Percentiles rank a stretch among this genome's conserved stretches.
These are phyloP conservation scores for Delphinella strobiligena DNA, from an alignment of 2,329 filamentous ascomycete genomes.

Conservation along the genomic window DNA sequence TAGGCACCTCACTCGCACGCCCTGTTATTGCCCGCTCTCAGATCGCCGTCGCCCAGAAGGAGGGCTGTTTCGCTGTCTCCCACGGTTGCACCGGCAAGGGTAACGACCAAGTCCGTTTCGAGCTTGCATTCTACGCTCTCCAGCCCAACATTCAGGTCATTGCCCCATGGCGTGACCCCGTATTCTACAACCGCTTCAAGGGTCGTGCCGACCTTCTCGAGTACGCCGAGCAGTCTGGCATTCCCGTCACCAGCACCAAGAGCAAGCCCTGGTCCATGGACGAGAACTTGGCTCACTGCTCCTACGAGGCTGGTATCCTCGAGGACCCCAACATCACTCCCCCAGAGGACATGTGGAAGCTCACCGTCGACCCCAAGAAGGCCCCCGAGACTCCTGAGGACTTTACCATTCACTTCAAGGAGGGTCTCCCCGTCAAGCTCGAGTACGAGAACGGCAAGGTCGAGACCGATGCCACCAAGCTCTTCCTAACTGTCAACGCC, in stretches of 20 bases:
- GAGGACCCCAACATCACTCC: constrained; percentile 54
- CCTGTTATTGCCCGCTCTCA: constrained; percentile 59
- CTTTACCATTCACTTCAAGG: constrained; percentile 59
- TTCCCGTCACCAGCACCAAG: constrained; percentile 63
- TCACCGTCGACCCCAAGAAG: constrained; percentile 51
- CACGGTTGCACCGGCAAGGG: constrained; percentile 52
- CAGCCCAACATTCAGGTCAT: constrained; percentile 59
- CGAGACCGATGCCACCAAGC: constrained; percentile 55
- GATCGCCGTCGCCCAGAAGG: constrained; percentile 51
- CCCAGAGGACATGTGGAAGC: constrained; percentile 70
- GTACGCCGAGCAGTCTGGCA: constrained; percentile 54
- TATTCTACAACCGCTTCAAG: constrained; percentile 59
- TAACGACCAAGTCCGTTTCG: constrained; percentile 55
- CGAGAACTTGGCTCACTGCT: constrained; percentile 64
- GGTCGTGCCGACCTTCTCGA: constrained; percentile 62
- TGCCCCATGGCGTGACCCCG: constrained; percentile 60
- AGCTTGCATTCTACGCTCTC: constrained; percentile 49
- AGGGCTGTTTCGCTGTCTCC: constrained; percentile 39
- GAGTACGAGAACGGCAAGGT: constrained; percentile 41
- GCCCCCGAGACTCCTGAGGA: constrained; percentile 61
- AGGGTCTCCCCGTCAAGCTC: constrained; percentile 62
- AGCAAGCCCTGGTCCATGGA: constrained; percentile 58
- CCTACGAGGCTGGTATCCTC: constrained; percentile 67
- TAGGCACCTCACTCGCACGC: constrained; percentile 42
- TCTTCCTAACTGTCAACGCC: constrained; percentile 61